Evolutionary conservation across 768 basidiomycete genomes (phyloP).

Genomic region (Tremella fuciformis): DNA sequence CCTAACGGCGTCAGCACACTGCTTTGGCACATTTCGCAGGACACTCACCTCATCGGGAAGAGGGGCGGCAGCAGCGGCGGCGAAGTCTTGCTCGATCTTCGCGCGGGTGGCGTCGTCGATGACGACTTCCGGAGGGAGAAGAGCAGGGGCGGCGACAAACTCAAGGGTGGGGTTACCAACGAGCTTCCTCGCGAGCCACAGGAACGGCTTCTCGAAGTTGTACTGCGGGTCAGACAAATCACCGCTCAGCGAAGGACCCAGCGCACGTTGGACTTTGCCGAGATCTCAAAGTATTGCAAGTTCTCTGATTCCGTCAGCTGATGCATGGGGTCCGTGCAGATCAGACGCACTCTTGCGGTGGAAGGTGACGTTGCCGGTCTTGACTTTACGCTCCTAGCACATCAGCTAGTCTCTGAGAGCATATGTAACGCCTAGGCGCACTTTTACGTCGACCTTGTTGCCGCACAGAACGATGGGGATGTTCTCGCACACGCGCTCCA

Average conservation of each 20-base stretch:
- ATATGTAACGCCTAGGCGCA: conserved; percentile 50
- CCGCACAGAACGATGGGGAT: conserved; percentile 99
- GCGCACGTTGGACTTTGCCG: conserved; percentile 84
- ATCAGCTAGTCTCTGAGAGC: conserved; percentile 4
- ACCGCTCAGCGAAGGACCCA: no score
- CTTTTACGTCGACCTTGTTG: conserved; percentile 99
- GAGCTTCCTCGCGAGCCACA: conserved; percentile 97
- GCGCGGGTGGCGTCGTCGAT: conserved; percentile 76
- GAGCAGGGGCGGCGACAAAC: conserved; percentile 93
- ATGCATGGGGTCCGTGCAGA: no score
- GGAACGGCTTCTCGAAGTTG: conserved; percentile 99
- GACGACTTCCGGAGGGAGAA: conserved; percentile 86
- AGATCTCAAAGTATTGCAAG: conserved; percentile 99
- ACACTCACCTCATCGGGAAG: conserved; percentile 82
- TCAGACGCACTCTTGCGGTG: conserved; percentile 76
- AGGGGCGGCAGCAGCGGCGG: conserved; percentile 82
- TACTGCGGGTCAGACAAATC: conserved; percentile 55
- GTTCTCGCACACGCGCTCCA: conserved; percentile 98
- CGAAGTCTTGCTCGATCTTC: conserved; percentile 75
- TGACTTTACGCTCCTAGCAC: conserved; percentile 94
- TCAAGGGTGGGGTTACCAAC: conserved; percentile 87
- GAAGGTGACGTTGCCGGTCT: conserved; percentile 97
- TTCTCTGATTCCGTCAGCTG: conserved; percentile 60
- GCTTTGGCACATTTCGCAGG: neutral
- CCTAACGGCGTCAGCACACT: conserved; percentile 20